Percentiles rank a stretch among this genome's conserved stretches.
phyloP scores from a whole-genome alignment of 345 rosid species.

The Psidium guajava region DNA sequence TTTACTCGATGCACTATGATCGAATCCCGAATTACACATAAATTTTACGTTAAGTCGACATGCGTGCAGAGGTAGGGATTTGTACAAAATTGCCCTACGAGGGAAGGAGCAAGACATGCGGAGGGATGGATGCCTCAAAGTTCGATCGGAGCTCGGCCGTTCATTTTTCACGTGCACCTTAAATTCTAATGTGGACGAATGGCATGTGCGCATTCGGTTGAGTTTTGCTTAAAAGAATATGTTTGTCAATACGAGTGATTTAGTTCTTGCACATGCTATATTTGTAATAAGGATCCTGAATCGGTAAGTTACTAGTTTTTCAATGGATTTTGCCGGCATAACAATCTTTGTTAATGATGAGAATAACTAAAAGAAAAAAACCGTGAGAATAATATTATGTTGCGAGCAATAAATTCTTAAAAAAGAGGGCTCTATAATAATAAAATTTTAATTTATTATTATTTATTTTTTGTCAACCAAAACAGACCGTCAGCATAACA shows the following conservation, averaged over 20 bases:
- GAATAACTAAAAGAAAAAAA: too few relatives aligned
- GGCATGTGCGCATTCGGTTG: neutral
- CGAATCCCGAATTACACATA: neutral
- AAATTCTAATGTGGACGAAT: neutral
- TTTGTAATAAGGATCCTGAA: neutral
- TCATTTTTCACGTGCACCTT: neutral
- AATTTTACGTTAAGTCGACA: neutral
- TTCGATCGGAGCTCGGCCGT: neutral
- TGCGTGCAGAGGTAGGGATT: neutral
- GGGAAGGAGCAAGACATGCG: neutral
- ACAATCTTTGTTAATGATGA: too few relatives aligned
- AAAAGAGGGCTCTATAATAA: too few relatives aligned
- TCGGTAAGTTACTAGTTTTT: neutral
- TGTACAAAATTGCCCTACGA: too few relatives aligned
- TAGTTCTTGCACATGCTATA: neutral
- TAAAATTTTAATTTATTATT: too few relatives aligned
- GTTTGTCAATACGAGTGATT: neutral
- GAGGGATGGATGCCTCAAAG: neutral
- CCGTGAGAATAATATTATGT: too few relatives aligned
- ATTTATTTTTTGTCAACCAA: too few relatives aligned
- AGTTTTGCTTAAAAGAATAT: neutral
- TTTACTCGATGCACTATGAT: neutral
- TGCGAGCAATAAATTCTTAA: too few relatives aligned
- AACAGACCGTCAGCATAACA: too few relatives aligned
- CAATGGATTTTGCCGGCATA: too few relatives aligned